Evolutionary conservation across 306 rosid species (phyloP), one percentile per base, ranked within the genome.

Genomic region (Casuarina cunninghamiana): DNA sequence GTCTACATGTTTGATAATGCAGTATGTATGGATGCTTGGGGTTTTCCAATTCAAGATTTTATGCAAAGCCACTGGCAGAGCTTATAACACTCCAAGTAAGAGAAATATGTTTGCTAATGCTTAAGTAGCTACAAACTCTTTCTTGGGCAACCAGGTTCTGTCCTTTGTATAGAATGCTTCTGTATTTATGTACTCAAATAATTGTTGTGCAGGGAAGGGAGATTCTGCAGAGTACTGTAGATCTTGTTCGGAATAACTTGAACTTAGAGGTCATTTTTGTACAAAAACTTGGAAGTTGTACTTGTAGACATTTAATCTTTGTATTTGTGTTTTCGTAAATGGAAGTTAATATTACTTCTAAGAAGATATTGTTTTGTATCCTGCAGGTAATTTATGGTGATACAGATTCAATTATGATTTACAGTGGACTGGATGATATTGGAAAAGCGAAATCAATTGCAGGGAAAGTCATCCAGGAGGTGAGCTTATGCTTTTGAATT

Each of bases 21-120:
- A 95, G 99, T 83, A 93, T 95, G 99, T 95, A 95, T 79, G 99
- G 99, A 73, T 95, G 99, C 77, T 83, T 95, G 76, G 99, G 99
- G 72, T 95, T 95, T 90, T 86, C 97, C 73, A 95, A 93, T 79
- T 95, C 97, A 54, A 85, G 97, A 85, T 95, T 95, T 90, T 95
- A 95, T 85, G 99, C 99, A 39, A 95, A 95, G 88, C 97, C 97
- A 8, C 83, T 93, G 57, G 97, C 99, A 10, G 99, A 93, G 87
- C 97, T 93, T 67, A 95, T 95, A 61, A 95, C 99, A 75, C 82
- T 86, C 74, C 97, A 90, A 76, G 99, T 93, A 91, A 89, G 93
- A 67, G 69, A 54, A 49, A 65, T 72, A 73, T 71, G 17, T 37
- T 53, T n/a, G 53, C 65, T 81, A 77, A 73, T 78, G 68, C 73